Base-by-base conservation (phyloP, 768 basidiomycete genomes). In the Cantharellus cinnabarinus region DNA sequence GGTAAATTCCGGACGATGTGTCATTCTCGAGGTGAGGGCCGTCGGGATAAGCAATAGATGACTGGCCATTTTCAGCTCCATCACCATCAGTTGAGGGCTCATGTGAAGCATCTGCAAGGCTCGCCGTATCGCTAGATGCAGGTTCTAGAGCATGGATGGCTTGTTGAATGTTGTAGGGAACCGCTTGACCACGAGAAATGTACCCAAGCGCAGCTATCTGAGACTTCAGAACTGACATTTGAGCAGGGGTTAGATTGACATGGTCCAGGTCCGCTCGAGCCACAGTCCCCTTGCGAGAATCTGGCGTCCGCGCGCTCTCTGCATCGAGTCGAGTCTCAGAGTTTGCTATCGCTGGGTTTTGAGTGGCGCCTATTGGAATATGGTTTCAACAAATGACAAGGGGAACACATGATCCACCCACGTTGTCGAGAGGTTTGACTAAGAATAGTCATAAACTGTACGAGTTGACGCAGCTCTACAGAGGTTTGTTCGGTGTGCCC, bases 201-300 rank as follows among this genome's bases (percentile, higher is more conserved):
- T 80, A 75, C 66, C 83, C 86, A 72, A 82, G 89, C 2, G 88
- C 87, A 55, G 82, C 77, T 14, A 90, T 89, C 64, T 90, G 88
- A 0, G 83, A 80, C 10, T 84, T 78, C n/a, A 90, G 76, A 5
- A 82, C 77, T 59, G 72, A 74, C 53, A 89, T 80, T 65, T 89
- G 89, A 61, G 85, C 82, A 0, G 68, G 71, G 3, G 85, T 82
- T 66, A 93, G 89, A 3, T 84, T 83, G 39, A 89, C 79, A 38
- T 65, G 63, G 42, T 86, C 83, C 0, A 84, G 44, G 20, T 29
- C 20, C 20, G 20, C 20, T 29, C 20, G 58, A 10, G 44, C 44
- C 44, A 20, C 14, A 10, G 44, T 48, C 14, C 44, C 20, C 20
- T 29, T 29, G 20, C 20, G 20, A 29, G 20, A 29, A 29, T 29